phyloP scores from a whole-genome alignment of 208 protist genomes.

The Trypanosoma brucei region DNA sequence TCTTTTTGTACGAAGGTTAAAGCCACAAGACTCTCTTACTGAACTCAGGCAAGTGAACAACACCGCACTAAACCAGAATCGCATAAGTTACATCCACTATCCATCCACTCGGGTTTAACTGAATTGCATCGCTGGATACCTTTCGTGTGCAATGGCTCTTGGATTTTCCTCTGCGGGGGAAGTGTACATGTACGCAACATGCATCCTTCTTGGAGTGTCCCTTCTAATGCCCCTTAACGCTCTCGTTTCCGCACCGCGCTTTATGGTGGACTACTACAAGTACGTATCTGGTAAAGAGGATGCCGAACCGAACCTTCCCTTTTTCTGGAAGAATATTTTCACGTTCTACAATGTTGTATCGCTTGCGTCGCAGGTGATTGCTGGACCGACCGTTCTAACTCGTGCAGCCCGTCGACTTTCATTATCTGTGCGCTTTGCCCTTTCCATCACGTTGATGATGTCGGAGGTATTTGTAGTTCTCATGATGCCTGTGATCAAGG shows the following conservation, averaged over 20 bases:
- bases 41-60: neutral
- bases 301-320: conserved; percentile 20
- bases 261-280: conserved; percentile 62
- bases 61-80: neutral
- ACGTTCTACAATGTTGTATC: conserved; percentile 63
- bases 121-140: neutral
- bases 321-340: conserved; percentile 64
- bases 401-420: conserved; percentile 34
- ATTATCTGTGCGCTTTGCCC: conserved; percentile 35
- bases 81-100: neutral
- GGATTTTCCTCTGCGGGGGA: conserved; percentile 11
- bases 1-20: too few relatives aligned
- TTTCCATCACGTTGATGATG: conserved; percentile 36
- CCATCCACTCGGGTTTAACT: neutral
- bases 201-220: conserved; percentile 66
- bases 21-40: too few relatives aligned
- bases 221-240: conserved; percentile 81
- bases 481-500: conserved; percentile 36
- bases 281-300: conserved; percentile 39
- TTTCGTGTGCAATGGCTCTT: conserved; percentile 1
- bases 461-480: conserved; percentile 49
- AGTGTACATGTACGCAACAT: conserved; percentile 52
- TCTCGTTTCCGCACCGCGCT: conserved; percentile 72
- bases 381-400: conserved; percentile 54
- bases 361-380: conserved; percentile 34